These are phyloP conservation scores for Cocos nucifera DNA, from an alignment of 176 grass and related monocot species.

Conservation along the genomic window DNA sequence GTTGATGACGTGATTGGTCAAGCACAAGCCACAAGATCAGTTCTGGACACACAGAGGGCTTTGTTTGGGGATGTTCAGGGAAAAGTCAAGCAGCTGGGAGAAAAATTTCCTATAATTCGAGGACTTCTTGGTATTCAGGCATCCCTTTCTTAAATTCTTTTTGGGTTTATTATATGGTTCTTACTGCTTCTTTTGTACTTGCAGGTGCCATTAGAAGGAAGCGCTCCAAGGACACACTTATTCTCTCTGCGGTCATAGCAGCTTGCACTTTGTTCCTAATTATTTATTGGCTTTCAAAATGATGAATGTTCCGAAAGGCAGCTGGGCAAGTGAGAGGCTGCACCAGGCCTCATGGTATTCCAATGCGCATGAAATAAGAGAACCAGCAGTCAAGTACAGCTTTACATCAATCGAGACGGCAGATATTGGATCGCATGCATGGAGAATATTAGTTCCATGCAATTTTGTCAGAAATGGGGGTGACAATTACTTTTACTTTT, in stretches of 20 bases:
- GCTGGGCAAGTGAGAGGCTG: background rate
- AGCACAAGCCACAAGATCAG: constrained; percentile 73
- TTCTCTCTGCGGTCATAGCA: constrained; percentile 89
- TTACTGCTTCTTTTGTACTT: constrained; percentile 2
- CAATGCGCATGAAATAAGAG: too few relatives aligned
- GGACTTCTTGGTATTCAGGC: constrained; percentile 59
- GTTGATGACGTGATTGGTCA: constrained; percentile 94
- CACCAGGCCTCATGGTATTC: too few relatives aligned
- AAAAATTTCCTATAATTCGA: constrained; percentile 83
- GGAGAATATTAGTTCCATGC: too few relatives aligned
- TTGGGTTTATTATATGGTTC: background rate
- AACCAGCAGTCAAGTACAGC: too few relatives aligned
- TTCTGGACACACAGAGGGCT: constrained; percentile 46
- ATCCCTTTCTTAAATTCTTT: background rate
- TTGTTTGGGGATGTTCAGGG: constrained; percentile 81
- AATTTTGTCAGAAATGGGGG: too few relatives aligned
- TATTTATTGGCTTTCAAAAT: constrained; percentile 97
- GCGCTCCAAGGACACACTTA: constrained; percentile 88
- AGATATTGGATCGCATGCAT: too few relatives aligned
- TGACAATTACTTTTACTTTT: too few relatives aligned
- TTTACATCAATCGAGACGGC: too few relatives aligned
- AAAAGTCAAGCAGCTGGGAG: constrained; percentile 93
- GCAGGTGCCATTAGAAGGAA: constrained; percentile 92
- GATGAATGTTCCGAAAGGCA: constrained; percentile 7
- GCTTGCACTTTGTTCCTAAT: constrained; percentile 82